Evolutionary conservation across 2,329 filamentous ascomycete genomes (phyloP).

Genomic region (Talaromyces verruculosus): DNA sequence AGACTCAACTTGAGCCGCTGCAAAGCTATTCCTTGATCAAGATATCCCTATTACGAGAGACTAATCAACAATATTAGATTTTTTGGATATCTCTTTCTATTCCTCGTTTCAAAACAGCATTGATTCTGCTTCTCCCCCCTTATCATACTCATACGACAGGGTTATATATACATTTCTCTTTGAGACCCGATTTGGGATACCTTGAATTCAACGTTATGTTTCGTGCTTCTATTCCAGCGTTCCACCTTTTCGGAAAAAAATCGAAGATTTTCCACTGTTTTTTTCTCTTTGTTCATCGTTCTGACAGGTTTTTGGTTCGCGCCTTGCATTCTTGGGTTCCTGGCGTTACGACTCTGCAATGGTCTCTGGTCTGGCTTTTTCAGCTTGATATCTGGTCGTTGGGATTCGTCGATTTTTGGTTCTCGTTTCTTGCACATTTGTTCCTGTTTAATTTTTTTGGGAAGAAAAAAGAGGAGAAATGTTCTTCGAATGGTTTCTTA

Average conservation of each 20-base stretch:
- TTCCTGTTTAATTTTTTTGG: neutral
- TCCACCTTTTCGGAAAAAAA: neutral
- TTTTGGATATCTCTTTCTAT: neutral
- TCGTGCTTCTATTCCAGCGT: neutral
- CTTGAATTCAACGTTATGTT: neutral
- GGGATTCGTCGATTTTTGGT: neutral
- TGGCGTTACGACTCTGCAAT: neutral
- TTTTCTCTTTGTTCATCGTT: neutral
- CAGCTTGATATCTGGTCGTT: neutral
- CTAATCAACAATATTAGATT: neutral
- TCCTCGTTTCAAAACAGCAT: neutral
- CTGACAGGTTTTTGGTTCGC: neutral
- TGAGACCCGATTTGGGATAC: neutral
- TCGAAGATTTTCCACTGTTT: neutral
- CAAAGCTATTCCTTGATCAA: conserved; percentile 1
- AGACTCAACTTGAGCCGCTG: conserved; percentile 10
- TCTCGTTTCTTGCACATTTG: neutral
- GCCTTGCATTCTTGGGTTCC: neutral
- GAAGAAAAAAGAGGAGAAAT: neutral
- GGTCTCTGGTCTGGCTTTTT: neutral
- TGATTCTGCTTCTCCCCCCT: conserved; percentile 9
- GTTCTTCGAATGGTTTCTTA: neutral
- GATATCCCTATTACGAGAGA: conserved; percentile 1
- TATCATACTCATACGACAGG: conserved; percentile 1
- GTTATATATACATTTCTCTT: neutral